Percentiles rank a stretch among this genome's conserved stretches.
Evolutionary conservation across 2,329 filamentous ascomycete genomes (phyloP).

Genomic region (Xylaria multiplex): DNA sequence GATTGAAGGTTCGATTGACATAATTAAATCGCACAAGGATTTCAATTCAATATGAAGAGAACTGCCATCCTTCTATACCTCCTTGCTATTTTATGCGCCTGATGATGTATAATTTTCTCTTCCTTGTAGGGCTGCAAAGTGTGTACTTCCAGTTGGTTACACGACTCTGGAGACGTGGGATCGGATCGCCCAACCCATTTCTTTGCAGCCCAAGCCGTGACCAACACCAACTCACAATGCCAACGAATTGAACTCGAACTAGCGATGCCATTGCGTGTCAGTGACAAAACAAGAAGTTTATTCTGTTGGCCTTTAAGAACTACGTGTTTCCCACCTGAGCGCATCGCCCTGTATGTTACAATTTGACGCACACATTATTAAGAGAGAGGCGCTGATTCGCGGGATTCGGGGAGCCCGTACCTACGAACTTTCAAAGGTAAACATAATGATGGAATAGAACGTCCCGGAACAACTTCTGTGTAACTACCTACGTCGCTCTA

Average conservation of each 20-base stretch:
- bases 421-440: background rate
- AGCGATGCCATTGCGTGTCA: slow-evolving; percentile 16
- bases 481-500: background rate
- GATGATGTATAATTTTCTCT: slow-evolving; percentile 5
- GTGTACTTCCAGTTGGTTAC: slow-evolving; percentile 30
- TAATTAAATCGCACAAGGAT: background rate
- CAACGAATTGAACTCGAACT: slow-evolving; percentile 15
- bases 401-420: slow-evolving; percentile 20
- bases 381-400: slow-evolving; percentile 10
- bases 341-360: slow-evolving; percentile 17
- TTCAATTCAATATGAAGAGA: slow-evolving; percentile 5
- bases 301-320: slow-evolving; percentile 14
- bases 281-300: slow-evolving; percentile 17
- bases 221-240: slow-evolving; percentile 31
- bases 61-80: background rate
- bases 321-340: slow-evolving; percentile 26
- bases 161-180: slow-evolving; percentile 33
- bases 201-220: slow-evolving; percentile 30
- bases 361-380: slow-evolving; percentile 6
- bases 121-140: slow-evolving; percentile 21
- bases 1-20: slow-evolving; percentile 1
- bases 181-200: slow-evolving; percentile 27
- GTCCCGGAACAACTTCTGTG: background rate
- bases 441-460: background rate
- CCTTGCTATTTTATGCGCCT: background rate